Evolutionary conservation across 75 land plant species (phyloP).

Genomic region (Cupressus sempervirens): DNA sequence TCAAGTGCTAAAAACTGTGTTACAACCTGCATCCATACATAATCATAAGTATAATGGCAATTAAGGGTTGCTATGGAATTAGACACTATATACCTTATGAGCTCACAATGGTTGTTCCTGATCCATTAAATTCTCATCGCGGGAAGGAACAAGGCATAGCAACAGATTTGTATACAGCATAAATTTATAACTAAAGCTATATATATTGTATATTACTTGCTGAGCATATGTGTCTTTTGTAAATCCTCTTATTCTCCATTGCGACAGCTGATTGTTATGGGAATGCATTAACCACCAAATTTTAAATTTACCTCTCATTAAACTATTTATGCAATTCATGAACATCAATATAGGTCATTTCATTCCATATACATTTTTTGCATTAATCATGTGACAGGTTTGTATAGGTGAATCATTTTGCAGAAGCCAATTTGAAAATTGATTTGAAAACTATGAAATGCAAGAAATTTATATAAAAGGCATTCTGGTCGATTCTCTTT

Average conservation of each 20-base stretch:
- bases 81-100: neutral
- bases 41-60: neutral
- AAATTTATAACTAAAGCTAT: neutral
- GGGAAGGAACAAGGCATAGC: neutral
- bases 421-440: neutral
- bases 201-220: neutral
- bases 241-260: neutral
- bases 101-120: neutral
- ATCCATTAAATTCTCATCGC: neutral
- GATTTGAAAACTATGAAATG: neutral
- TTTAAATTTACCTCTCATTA: neutral
- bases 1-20: slow-evolving; percentile 88
- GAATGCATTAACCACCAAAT: neutral
- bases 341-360: neutral
- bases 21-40: slow-evolving; percentile 48
- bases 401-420: neutral
- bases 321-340: neutral
- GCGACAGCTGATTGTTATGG: neutral
- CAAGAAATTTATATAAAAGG: neutral
- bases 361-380: neutral
- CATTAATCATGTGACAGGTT: neutral
- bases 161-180: neutral
- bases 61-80: neutral
- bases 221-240: neutral
- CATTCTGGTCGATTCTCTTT: too few species aligned